Base-by-base conservation (phyloP, 306 rosid species). In the Inga laurina region DNA sequence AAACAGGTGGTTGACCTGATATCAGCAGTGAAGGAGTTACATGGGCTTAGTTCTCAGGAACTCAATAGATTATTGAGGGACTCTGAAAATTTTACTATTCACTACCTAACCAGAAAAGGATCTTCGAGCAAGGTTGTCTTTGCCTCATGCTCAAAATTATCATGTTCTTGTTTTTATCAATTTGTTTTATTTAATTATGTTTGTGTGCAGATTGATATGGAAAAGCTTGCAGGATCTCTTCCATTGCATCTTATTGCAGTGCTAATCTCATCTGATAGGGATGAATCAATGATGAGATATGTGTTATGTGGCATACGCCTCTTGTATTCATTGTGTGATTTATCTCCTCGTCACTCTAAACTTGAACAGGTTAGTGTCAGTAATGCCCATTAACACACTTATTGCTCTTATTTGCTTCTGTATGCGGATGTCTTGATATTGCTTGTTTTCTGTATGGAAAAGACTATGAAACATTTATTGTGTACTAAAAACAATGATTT, bases 251-350 rank as follows among this genome's bases (percentile, higher is more conserved):
- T 95, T 81, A 85, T 81, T 89, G 84, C 92, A 49, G 84, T 86
- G 72, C 85, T 93, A 61, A 86, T 92, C 69, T 84, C 94, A 70
- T 74, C 93, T 75, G 85, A 88, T 43, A 88, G 84, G 84, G 87
- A 90, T 78, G 99, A 91, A 84, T 85, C 88, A 49, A 32, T 79
- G 81, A 88, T 85, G 82, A 93, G 80, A 83, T 91, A 93, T 89
- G 85, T 93, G 82, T 79, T 90, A 78, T 80, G 92, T 84, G 98
- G 98, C 39, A 82, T 91, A 76, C 94, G 98, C 67, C 93, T 95
- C 59, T 88, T 95, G 91, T 93, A 95, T 83, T 88, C 99, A 88
- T 87, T 92, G 82, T 95, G 93, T 81, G 99, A 95, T 82, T 90
- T 95, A 88, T 94, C 99, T 45, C 88, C 92, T 85, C 93, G 96